Percentiles rank a stretch among this genome's conserved stretches.
phyloP scores from a whole-genome alignment of 805 yeast genomes.

The Cyberlindnera mrakii region DNA sequence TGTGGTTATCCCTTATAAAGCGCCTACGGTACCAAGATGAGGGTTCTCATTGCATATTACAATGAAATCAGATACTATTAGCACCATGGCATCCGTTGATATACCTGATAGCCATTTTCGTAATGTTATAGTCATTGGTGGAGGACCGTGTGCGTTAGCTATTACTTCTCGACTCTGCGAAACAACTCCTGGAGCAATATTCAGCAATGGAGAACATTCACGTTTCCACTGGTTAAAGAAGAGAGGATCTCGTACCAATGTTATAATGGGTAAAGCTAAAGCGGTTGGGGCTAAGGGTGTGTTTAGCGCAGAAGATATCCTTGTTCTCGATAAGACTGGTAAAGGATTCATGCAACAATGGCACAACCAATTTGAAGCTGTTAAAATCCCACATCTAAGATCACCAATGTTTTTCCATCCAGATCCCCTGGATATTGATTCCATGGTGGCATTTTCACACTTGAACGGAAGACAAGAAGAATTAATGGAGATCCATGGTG shows the following conservation, averaged over 20 bases:
- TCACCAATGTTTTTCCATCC: conserved; percentile 45
- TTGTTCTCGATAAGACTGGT: conserved; percentile 31
- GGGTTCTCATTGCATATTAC: no score
- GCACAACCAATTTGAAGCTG: conserved; percentile 36
- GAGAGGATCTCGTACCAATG: conserved; percentile 4
- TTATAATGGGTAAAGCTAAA: conserved; percentile 1
- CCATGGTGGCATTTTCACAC: conserved; percentile 35
- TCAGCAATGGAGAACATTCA: conserved; percentile 42
- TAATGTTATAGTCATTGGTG: conserved; percentile 38
- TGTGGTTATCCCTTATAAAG: no score
- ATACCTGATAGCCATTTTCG: conserved; percentile 21
- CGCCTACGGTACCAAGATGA: no score
- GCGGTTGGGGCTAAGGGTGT: conserved; percentile 6
- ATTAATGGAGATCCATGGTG: conserved; percentile 34
- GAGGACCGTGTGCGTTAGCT: conserved; percentile 41
- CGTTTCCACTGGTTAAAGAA: conserved; percentile 39
- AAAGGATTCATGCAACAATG: conserved; percentile 36
- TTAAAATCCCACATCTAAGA: conserved; percentile 36
- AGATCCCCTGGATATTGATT: conserved; percentile 39
- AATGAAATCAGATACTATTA: no score
- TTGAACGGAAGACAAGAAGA: conserved; percentile 28
- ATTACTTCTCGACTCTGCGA: conserved; percentile 37
- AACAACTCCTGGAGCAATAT: conserved; percentile 35
- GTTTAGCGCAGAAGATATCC: conserved; percentile 23
- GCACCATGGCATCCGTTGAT: neutral